A percentile compares a stretch with the other conserved stretches of the same genome.
phyloP scores from a whole-genome alignment of 2,329 filamentous ascomycete species.

The Pyrenophora teres region DNA sequence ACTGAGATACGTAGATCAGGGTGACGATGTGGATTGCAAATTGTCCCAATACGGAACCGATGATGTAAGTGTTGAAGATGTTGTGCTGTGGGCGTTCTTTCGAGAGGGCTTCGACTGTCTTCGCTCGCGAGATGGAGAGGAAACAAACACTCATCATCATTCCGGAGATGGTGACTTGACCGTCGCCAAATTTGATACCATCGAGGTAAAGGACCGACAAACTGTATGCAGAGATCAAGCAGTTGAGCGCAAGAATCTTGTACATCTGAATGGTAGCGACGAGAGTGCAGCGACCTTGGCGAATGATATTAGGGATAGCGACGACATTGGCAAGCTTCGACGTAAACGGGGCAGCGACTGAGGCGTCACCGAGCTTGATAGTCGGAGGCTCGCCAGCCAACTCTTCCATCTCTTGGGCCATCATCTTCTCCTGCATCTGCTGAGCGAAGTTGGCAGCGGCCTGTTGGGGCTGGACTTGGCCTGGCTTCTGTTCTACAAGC shows the following conservation, averaged over 20 bases:
- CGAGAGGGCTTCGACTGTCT: conserved; percentile 91
- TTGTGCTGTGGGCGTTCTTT: conserved; percentile 98
- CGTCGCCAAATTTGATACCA: conserved; percentile 98
- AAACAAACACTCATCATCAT: conserved; percentile 99
- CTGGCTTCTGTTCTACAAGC: conserved; percentile 47
- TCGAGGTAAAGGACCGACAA: conserved; percentile 94
- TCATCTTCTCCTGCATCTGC: conserved; percentile 76
- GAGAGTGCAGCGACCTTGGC: conserved; percentile 94
- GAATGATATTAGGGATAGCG: conserved; percentile 96
- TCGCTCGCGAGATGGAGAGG: conserved; percentile 95
- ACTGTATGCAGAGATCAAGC: conserved; percentile 96
- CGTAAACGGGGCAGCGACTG: conserved; percentile 95
- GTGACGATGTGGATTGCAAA: conserved; percentile 95
- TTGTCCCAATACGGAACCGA: conserved; percentile 94
- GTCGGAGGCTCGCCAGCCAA: conserved; percentile 84
- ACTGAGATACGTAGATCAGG: conserved; percentile 89
- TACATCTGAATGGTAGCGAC: conserved; percentile 99
- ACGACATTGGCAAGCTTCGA: conserved; percentile 97
- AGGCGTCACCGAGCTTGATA: conserved; percentile 96
- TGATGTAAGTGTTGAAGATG: conserved; percentile 99
- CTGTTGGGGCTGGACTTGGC: conserved; percentile 59
- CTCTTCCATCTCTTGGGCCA: conserved; percentile 80
- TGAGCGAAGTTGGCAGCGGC: conserved; percentile 73
- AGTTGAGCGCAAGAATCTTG: conserved; percentile 98
- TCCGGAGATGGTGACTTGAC: conserved; percentile 96